A percentile compares a stretch with the other conserved stretches of the same genome.
Evolutionary conservation across 2,329 filamentous ascomycete genomes (phyloP).

Genomic region (Fulvia fulva): DNA sequence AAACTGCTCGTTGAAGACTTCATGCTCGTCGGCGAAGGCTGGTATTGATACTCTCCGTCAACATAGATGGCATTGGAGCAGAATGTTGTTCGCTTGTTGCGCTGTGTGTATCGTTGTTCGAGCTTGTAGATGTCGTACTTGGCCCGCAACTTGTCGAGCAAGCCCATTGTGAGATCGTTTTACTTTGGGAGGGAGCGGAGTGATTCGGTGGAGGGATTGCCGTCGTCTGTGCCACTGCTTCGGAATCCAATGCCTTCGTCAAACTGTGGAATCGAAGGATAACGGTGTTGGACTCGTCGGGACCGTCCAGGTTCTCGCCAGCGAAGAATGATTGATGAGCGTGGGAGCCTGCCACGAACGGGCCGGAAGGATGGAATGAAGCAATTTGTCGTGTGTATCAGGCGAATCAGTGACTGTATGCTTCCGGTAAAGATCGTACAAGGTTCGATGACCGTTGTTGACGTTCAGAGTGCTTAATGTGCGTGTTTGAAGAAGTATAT

Average conservation of each 20-base stretch:
- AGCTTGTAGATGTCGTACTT: slow-evolving; percentile 92
- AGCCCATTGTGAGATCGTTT: slow-evolving; percentile 47
- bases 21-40: slow-evolving; percentile 26
- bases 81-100: slow-evolving; percentile 85
- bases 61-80: slow-evolving; percentile 87
- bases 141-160: slow-evolving; percentile 70
- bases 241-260: not conserved
- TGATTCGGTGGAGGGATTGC: not conserved
- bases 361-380: not conserved
- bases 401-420: not conserved
- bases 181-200: not conserved
- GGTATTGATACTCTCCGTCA: slow-evolving; percentile 90
- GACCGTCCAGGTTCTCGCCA: too few species aligned
- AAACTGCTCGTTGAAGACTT: slow-evolving; percentile 18
- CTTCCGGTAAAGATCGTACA: not conserved
- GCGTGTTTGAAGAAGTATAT: not conserved
- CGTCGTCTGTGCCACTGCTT: not conserved
- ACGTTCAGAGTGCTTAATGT: not conserved
- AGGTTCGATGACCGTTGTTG: slow-evolving; percentile 5
- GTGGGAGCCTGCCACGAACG: not conserved
- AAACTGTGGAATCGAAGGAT: too few species aligned
- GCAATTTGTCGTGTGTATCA: not conserved
- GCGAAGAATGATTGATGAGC: not conserved
- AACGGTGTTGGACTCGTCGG: too few species aligned
- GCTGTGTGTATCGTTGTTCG: slow-evolving; percentile 89